Evolutionary conservation across 352 stramenopile species (phyloP), one percentile per base, ranked within the genome.

Genomic region (Phytophthora chlamydospora): DNA sequence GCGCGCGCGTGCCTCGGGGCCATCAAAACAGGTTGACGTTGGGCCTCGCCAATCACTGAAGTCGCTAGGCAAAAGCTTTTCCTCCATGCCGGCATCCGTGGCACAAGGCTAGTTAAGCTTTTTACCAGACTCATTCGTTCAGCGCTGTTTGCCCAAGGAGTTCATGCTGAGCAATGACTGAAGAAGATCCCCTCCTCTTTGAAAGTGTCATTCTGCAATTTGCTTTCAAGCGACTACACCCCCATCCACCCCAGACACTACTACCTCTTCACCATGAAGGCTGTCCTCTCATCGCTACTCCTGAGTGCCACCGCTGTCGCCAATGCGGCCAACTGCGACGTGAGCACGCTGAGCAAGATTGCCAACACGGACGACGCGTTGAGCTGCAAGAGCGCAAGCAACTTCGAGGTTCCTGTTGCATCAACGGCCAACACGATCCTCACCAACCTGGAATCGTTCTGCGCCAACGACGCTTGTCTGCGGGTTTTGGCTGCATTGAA

Each of bases 231-330:
- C 34, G 21, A 24, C 3, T 29, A 49, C 45, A 3, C 21, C 21
- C 21, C 21, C 21, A 49, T 27, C 38, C 33, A 36, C 27, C 44
- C 32, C n/a, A 6, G n/a, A 42, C 17, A 32, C 6, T 27, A 0
- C 16, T 38, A 31, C 27, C 7, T 14, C 11, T 17, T 34, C 27
- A 53, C 39, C 10, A 73, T 70, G 59, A 73, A 73, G 59, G 13
- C 35, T 42, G 27, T 34, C 38, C 34, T 46, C 19, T 51, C 27
- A 2, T 56, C 54, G 6, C 42, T 55, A 33, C 21, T 62, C 4
- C 34, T 73, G 13, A 14, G 32, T 29, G 36, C 43, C 17, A 27
- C 19, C 17, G 60, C 60, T 36, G 38, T 58, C 31, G 36, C 44
- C 8, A 36, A 47, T 9, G 52, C 60, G 33, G 24, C 60, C 16